Base-by-base conservation (phyloP, 768 basidiomycete species). In the Gelatoporia subvermispora region DNA sequence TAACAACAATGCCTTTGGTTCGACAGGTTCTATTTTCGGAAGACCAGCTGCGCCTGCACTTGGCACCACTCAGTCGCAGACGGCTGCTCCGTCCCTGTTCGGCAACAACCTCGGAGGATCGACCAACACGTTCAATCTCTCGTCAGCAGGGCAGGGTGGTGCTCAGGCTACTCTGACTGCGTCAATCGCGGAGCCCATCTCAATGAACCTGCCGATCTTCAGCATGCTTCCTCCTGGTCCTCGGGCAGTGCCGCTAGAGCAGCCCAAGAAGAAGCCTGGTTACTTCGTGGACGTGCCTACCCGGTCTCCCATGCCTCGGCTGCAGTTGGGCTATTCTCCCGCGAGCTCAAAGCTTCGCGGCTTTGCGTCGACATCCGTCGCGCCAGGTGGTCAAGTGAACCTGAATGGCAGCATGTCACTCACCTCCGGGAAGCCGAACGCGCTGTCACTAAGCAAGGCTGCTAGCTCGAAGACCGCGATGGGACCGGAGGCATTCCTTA, bases 161-260 rank as follows among this genome's bases (percentile, higher is more conserved):
- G 57, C 56, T 10, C 65, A 63, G 66, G 81, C 80, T 34, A 65
- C 75, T 0, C 70, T 95, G 45, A 87, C 85, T 8, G 88, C 92
- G 1, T 93, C 93, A 17, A 90, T 97, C 60, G 84, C 88, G 22
- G 88, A 94, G 64, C 89, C 89, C 8, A 84, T 92, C 53, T 79
- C 77, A 25, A 72, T 79, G 43, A 84, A 85, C 52, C 63, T 88
- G 44, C 84, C 83, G 3, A 83, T 87, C 43, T 90, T 85, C 62
- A 80, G 77, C 45, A 74, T 89, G 76, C 78, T 90, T 25, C 84
- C 85, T 18, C 78, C 84, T 11, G 81, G 83, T 35, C 86, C 80
- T 22, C 87, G 76, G 42, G 76, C 78, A 22, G 70, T 79, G 54
- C 73, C 75, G 48, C 72, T 81, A 15, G 86, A 86, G 17, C 74